Evolutionary conservation across 805 yeast genomes (phyloP).

Genomic region (Pichia thaimueangensis): DNA sequence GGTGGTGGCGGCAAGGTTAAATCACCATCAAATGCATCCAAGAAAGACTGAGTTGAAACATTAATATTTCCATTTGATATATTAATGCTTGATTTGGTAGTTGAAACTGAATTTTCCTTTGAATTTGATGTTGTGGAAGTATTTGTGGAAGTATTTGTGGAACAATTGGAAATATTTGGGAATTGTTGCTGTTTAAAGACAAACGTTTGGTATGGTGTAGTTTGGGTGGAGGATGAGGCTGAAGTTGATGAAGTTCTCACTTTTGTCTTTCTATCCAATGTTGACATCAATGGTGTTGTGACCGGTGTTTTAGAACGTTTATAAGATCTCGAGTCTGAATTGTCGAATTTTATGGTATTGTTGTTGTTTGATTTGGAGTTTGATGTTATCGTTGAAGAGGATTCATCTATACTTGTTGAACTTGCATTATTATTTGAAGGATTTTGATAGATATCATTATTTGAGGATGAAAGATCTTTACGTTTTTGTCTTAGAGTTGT

Average conservation of each 20-base stretch:
- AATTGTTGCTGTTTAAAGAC: slow-evolving; percentile 7
- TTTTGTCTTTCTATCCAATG: slow-evolving; percentile 14
- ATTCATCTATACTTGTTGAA: background rate
- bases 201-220: slow-evolving; percentile 6
- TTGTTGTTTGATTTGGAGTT: background rate
- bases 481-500: slow-evolving; percentile 21
- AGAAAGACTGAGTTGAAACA: slow-evolving; percentile 12
- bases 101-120: background rate
- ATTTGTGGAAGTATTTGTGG: background rate
- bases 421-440: background rate
- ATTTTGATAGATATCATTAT: background rate
- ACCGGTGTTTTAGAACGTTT: slow-evolving; percentile 35
- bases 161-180: background rate
- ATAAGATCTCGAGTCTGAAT: slow-evolving; percentile 12
- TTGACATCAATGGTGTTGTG: slow-evolving; percentile 34
- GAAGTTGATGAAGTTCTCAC: slow-evolving; percentile 13
- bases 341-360: slow-evolving; percentile 2
- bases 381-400: background rate
- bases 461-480: slow-evolving; percentile 9
- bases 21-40: slow-evolving; percentile 16
- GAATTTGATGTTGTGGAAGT: background rate
- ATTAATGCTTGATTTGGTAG: background rate
- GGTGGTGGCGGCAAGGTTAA: slow-evolving; percentile 24
- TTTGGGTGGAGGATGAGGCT: slow-evolving; percentile 8
- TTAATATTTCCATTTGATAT: background rate